Evolutionary conservation across 164 flowering plant species (phyloP).

Genomic region (Umbellularia californica): DNA sequence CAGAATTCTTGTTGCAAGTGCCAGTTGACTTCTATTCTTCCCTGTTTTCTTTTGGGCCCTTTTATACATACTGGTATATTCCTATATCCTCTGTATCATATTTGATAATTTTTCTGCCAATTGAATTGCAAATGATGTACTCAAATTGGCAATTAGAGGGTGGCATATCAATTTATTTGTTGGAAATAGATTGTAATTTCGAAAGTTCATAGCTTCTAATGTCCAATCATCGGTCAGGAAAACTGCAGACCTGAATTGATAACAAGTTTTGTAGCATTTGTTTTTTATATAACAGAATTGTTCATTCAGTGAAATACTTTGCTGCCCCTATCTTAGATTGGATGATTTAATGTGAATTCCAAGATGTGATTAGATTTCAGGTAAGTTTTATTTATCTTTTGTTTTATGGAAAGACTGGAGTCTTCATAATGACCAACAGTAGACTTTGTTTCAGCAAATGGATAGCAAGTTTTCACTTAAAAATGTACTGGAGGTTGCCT

Average conservation of each 20-base stretch:
- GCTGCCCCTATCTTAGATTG: too few species aligned
- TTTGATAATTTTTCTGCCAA: neutral
- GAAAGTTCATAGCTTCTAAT: too few species aligned
- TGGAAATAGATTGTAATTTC: neutral
- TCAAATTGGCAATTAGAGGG: neutral
- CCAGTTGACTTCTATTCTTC: neutral
- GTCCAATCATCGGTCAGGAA: neutral
- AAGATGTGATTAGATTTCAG: too few species aligned
- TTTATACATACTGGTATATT: constrained; percentile 1
- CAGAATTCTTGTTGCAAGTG: neutral
- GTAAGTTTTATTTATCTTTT: too few species aligned
- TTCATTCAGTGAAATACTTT: too few species aligned
- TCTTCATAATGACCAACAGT: too few species aligned
- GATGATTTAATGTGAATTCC: too few species aligned
- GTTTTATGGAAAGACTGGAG: too few species aligned
- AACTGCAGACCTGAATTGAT: neutral
- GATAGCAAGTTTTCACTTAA: too few species aligned
- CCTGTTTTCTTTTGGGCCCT: neutral
- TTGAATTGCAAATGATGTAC: neutral
- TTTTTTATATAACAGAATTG: neutral
- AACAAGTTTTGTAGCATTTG: neutral
- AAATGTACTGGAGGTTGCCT: too few species aligned
- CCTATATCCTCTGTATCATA: neutral
- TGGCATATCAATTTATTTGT: neutral
- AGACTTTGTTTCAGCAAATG: too few species aligned